These are phyloP conservation scores for Zalaria sp. DNA, from an alignment of 2,329 filamentous ascomycete species.

Conservation along the genomic window DNA sequence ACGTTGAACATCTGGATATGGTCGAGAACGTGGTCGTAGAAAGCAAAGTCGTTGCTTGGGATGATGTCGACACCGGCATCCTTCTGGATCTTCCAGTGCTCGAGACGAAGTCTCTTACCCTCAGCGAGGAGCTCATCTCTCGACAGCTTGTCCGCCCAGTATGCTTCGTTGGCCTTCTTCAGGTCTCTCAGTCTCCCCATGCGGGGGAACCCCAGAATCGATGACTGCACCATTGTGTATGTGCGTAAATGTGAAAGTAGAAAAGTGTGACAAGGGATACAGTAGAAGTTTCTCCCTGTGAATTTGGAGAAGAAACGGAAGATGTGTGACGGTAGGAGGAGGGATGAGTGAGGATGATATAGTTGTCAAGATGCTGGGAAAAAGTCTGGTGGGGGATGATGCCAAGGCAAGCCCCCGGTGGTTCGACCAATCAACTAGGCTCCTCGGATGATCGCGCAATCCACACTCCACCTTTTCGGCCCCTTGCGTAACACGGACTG, in stretches of 20 bases:
- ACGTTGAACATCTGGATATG: conserved; percentile 97
- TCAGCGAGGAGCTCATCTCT: conserved; percentile 81
- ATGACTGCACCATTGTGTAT: conserved; percentile 35
- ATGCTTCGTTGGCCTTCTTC: conserved; percentile 99
- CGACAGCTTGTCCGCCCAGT: conserved; percentile 90
- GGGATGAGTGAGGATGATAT: too few relatives aligned
- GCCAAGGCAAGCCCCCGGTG: too few relatives aligned
- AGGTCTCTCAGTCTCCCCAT: conserved; percentile 98
- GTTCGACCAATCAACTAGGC: too few relatives aligned
- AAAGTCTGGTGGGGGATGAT: too few relatives aligned
- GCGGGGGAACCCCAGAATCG: conserved; percentile 95
- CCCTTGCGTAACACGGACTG: too few relatives aligned
- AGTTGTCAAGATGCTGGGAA: too few relatives aligned
- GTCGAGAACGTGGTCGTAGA: conserved; percentile 94
- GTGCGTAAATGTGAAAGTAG: background rate
- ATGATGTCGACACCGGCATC: conserved; percentile 94
- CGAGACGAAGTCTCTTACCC: conserved; percentile 91
- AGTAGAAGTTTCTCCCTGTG: too few relatives aligned
- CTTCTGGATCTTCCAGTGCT: conserved; percentile 99
- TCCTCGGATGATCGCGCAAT: too few relatives aligned
- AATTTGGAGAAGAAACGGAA: too few relatives aligned
- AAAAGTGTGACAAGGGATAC: background rate
- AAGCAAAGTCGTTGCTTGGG: conserved; percentile 98
- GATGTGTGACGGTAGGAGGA: too few relatives aligned
- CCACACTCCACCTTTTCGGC: too few relatives aligned